phyloP scores from a whole-genome alignment of 2,329 filamentous ascomycete species.

The Falciphora oryzae region DNA sequence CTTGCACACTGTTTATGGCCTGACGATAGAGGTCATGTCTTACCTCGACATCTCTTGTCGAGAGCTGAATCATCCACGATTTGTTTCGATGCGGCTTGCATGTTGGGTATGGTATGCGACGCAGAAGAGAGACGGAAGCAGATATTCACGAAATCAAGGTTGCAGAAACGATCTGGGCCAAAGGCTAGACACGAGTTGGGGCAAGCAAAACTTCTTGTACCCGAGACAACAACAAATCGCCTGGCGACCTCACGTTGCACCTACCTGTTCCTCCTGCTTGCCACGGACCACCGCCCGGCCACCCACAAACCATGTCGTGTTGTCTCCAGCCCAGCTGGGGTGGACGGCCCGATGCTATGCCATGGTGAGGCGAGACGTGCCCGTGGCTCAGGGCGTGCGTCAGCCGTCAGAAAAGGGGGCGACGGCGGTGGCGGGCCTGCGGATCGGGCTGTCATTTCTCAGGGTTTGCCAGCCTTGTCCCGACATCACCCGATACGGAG shows the following conservation, averaged over 20 bases:
- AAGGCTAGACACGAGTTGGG: not conserved
- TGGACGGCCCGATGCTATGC: not conserved
- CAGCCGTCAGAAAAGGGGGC: not conserved
- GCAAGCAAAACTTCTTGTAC: not conserved
- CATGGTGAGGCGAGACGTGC: not conserved
- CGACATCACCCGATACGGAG: not conserved
- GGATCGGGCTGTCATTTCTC: not conserved
- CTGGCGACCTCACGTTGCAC: not conserved
- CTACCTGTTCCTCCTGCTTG: not conserved
- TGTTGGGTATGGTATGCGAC: not conserved
- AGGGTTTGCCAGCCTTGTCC: not conserved
- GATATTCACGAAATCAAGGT: not conserved
- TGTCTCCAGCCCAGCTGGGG: not conserved
- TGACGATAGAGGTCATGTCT: conserved; percentile 5
- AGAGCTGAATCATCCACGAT: conserved; percentile 2
- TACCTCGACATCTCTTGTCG: conserved; percentile 3
- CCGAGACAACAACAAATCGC: not conserved
- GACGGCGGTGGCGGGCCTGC: too few species aligned
- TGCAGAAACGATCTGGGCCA: not conserved
- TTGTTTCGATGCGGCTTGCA: not conserved
- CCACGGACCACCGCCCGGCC: not conserved
- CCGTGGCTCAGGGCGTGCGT: not conserved
- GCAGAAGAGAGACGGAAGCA: not conserved
- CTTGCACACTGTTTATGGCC: not conserved
- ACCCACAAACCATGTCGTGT: not conserved